Evolutionary conservation across 2,329 filamentous ascomycete genomes (phyloP).

Genomic region (Aureobasidium zeae): DNA sequence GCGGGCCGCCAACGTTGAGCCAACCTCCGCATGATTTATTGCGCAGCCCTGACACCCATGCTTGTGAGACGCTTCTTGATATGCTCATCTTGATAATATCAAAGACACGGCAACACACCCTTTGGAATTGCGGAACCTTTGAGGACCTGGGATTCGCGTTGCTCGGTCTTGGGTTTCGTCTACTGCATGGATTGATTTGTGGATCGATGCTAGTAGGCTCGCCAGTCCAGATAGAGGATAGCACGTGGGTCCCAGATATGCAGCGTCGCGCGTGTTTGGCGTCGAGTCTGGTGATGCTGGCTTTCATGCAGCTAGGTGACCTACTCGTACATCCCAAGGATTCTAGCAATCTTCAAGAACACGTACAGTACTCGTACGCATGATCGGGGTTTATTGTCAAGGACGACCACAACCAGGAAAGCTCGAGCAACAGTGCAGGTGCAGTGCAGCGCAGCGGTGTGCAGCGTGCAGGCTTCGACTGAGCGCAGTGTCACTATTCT

Average conservation of each 20-base stretch:
- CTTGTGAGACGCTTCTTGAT: neutral
- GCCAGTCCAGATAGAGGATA: neutral
- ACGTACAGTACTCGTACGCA: constrained; percentile 1
- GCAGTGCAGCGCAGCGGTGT: constrained; percentile 4
- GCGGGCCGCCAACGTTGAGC: constrained; percentile 15
- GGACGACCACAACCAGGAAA: neutral
- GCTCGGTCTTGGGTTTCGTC: neutral
- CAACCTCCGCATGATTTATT: constrained; percentile 1
- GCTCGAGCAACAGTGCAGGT: constrained; percentile 8
- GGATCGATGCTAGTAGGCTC: constrained; percentile 13
- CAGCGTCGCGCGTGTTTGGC: constrained; percentile 10
- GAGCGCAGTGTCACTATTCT: constrained; percentile 9
- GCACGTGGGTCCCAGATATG: constrained; percentile 10
- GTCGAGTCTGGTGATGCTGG: constrained; percentile 8
- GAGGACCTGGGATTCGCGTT: neutral
- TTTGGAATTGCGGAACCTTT: neutral
- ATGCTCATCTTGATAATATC: neutral
- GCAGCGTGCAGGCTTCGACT: constrained; percentile 6
- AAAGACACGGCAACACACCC: neutral
- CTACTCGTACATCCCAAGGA: neutral
- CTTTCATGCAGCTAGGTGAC: constrained; percentile 5
- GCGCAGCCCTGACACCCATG: neutral
- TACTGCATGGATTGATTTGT: constrained; percentile 10
- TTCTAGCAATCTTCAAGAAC: neutral
- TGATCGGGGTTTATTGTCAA: neutral